Evolutionary conservation across 768 basidiomycete genomes (phyloP).

Genomic region (Tricholoma terreum): DNA sequence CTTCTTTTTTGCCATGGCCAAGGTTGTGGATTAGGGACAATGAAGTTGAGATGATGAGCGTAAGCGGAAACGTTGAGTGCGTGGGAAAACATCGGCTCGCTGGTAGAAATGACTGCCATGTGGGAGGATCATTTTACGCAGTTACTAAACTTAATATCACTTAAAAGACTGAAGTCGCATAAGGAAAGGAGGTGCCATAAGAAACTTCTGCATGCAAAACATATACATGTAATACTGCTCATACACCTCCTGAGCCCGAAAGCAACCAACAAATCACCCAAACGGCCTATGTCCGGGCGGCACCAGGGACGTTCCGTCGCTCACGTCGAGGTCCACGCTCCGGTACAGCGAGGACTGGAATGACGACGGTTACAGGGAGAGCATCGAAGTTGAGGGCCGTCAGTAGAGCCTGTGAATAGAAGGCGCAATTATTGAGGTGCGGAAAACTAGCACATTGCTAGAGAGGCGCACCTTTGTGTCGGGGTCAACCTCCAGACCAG

Average conservation of each 20-base stretch:
- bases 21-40: background rate
- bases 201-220: constrained; percentile 6
- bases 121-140: too few species aligned
- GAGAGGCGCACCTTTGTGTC: constrained; percentile 80
- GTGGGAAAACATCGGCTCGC: background rate
- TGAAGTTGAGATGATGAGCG: background rate
- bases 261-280: background rate
- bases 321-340: constrained; percentile 75
- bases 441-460: background rate
- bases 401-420: constrained; percentile 70
- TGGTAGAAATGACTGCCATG: too few species aligned
- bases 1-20: constrained; percentile 56
- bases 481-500: constrained; percentile 81
- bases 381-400: constrained; percentile 91
- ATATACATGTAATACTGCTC: constrained; percentile 4
- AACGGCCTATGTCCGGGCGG: constrained; percentile 44
- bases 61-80: background rate
- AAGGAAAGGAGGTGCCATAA: too few species aligned
- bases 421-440: background rate
- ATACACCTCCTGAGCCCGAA: background rate
- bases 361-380: constrained; percentile 72
- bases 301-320: constrained; percentile 79
- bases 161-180: too few species aligned
- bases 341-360: constrained; percentile 58
- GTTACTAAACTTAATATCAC: too few species aligned